These are phyloP conservation scores for Capsicum chinense DNA, from an alignment of 257 asterid genomes.

Conservation along the genomic window DNA sequence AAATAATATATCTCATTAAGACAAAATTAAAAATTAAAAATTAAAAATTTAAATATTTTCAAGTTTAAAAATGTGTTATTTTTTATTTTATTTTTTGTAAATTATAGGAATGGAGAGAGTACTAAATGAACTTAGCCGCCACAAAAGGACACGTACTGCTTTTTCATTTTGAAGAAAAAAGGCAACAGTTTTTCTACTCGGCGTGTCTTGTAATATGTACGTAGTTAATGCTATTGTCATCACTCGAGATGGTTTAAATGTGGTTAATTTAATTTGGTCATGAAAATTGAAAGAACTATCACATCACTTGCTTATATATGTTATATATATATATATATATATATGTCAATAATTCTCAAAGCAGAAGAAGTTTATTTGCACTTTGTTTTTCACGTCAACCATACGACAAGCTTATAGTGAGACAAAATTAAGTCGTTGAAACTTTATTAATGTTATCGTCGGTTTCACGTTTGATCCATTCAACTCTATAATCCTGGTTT, in stretches of 20 bases:
- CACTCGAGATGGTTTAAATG: not conserved
- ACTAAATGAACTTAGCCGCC: no score
- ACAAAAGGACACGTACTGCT: not conserved
- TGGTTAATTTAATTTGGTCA: slow-evolving; percentile 8
- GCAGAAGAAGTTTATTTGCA: not conserved
- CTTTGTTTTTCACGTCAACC: not conserved
- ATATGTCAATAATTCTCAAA: not conserved
- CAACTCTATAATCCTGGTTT: no score
- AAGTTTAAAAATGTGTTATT: not conserved
- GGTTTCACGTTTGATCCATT: not conserved
- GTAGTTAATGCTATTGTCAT: not conserved
- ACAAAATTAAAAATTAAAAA: not conserved
- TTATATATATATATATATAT: no score
- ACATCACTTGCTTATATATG: not conserved
- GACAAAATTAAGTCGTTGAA: not conserved
- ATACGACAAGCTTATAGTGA: not conserved
- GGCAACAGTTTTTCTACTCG: not conserved
- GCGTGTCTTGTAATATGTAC: not conserved
- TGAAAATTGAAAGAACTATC: not conserved
- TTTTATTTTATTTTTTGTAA: no score
- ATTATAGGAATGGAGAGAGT: no score
- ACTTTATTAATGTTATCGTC: no score
- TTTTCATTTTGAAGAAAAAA: not conserved
- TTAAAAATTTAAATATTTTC: not conserved
- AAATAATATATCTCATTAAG: not conserved